Base-by-base conservation (phyloP, 768 basidiomycete species). In the Fibroporia radiculosa region DNA sequence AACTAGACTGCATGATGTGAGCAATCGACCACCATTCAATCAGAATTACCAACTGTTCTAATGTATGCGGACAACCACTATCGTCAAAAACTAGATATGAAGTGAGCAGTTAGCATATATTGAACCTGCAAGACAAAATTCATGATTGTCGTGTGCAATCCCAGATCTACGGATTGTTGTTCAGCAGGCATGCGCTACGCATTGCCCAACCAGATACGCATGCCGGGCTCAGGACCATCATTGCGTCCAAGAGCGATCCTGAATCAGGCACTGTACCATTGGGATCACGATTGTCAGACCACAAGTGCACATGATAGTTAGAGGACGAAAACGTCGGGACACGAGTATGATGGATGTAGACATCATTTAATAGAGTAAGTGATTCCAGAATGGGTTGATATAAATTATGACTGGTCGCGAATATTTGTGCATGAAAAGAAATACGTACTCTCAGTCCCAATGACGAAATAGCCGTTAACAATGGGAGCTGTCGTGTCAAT, bases 1-100 rank as follows among this genome's bases (percentile, higher is more conserved):
- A 24, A 97, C 79, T 48, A 95, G 66, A 62, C 87, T 91, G 49
- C 16, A 13, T 7, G 27, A 27, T 26, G 25, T 27, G 23, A 34
- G 13, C 14, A 24, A 2, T 16, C 19, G 14, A n/a, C 8, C 8
- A 18, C 36, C 14, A 37, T 8, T 37, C 11, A 22, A 18, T 8
- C 29, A 8, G 10, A 8, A n/a, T 8, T 12, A 68, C 84, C 58
- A 58, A 91, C 89, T 97, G 93, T 66, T 97, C 95, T 29, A 98
- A 69, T 1, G 95, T 97, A 63, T 97, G 95, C 3, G 95, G 95
- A 56, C 93, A 87, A 45, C 95, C 95, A 40, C 81, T 85, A 59
- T 96, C 93, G 65, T 95, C 74, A 65, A 96, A 95, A 60, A 93
- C 92, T 93, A 45, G 19, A 27, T 36, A 44, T 53, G 42, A 22